Evolutionary conservation across 495 filamentous ascomycete genomes (phyloP).

Genomic region (Rusavskia elegans): DNA sequence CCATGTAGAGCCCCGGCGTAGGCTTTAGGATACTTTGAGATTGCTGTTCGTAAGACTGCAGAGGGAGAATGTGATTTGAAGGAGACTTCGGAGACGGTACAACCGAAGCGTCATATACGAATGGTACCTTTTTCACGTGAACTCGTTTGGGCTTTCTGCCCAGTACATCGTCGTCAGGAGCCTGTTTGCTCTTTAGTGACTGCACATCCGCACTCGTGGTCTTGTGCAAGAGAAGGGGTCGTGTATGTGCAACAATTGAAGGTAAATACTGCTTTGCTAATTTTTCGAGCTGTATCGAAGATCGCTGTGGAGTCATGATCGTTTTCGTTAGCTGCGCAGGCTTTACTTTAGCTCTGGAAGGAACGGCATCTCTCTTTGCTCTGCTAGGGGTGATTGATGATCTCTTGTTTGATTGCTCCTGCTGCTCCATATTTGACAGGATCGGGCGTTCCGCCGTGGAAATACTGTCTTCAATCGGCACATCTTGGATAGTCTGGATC

Average conservation of each 20-base stretch:
- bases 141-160: too few relatives aligned
- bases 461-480: background rate
- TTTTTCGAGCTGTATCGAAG: too few relatives aligned
- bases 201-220: background rate
- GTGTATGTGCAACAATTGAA: constrained; percentile 3
- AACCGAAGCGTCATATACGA: too few relatives aligned
- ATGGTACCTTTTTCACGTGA: too few relatives aligned
- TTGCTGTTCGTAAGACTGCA: too few relatives aligned
- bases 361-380: too few relatives aligned
- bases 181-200: background rate
- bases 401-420: background rate
- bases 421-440: background rate
- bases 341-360: background rate
- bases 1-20: too few relatives aligned
- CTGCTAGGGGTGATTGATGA: background rate
- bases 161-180: too few relatives aligned
- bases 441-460: background rate
- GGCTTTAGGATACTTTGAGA: too few relatives aligned
- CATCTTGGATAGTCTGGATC: background rate
- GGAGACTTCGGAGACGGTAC: too few relatives aligned
- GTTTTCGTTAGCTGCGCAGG: background rate
- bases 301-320: background rate
- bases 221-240: background rate
- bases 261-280: background rate
- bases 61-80: too few relatives aligned